These are phyloP conservation scores for Podospora pseudoanserina DNA, from an alignment of 495 filamentous ascomycete species.

Conservation along the genomic window DNA sequence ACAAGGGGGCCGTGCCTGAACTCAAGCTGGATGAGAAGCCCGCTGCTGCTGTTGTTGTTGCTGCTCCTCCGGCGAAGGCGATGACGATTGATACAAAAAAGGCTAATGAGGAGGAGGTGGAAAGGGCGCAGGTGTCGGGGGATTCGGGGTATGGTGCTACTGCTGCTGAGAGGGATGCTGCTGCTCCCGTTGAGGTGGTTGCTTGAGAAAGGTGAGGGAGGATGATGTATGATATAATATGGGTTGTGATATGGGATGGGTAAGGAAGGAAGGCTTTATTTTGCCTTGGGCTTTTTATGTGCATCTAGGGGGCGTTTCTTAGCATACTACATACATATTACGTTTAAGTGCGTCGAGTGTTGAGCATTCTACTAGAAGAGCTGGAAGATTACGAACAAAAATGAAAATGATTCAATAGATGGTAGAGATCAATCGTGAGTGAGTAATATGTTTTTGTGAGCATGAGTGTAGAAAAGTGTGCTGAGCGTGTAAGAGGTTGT, in stretches of 20 bases:
- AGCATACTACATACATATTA: neutral
- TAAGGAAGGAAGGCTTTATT: neutral
- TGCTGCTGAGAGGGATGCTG: neutral
- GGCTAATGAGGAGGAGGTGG: constrained; percentile 24
- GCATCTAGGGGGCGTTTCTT: neutral
- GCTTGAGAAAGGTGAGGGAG: neutral
- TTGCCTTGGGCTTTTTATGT: neutral
- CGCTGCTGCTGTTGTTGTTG: constrained; percentile 8
- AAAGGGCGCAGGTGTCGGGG: constrained; percentile 16
- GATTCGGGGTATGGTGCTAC: constrained; percentile 35
- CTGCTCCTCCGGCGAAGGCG: neutral
- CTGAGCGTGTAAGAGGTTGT: too few species aligned
- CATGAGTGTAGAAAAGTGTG: too few species aligned
- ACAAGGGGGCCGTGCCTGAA: constrained; percentile 7
- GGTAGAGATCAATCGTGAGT: too few species aligned
- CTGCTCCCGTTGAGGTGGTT: neutral
- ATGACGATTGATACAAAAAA: constrained; percentile 22
- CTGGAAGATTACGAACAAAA: too few species aligned
- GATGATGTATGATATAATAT: neutral
- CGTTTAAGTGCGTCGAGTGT: neutral
- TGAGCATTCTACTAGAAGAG: too few species aligned
- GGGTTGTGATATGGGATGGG: neutral
- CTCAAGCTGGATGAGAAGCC: constrained; percentile 7
- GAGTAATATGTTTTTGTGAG: too few species aligned
- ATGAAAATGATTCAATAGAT: too few species aligned